Conservation (phyloP, 495 filamentous ascomycete genomes). For the Penicillium cosmopolitanum region DNA sequence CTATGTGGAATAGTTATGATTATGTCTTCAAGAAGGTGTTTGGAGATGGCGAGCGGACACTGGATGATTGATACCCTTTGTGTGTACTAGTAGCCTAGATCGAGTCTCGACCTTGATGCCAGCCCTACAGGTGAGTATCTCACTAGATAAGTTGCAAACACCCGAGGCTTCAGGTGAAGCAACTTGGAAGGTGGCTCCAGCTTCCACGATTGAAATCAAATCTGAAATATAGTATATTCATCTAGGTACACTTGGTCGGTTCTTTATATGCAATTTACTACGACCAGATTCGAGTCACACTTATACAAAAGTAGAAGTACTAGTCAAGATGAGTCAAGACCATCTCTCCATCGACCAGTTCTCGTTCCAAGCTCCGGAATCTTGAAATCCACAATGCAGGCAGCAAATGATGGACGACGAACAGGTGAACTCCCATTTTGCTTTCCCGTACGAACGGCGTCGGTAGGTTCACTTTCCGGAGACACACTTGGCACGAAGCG, state of each 20-base stretch:
- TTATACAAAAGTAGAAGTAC: no score
- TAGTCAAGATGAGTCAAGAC: slow-evolving; percentile 8
- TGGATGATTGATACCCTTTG: slow-evolving; percentile 28
- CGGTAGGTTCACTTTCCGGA: slow-evolving; percentile 15
- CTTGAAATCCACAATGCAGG: slow-evolving; percentile 46
- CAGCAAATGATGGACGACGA: slow-evolving; percentile 40
- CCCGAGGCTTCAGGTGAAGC: no score
- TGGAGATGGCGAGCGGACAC: slow-evolving; percentile 87
- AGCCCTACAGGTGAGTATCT: no score
- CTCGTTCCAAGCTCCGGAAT: slow-evolving; percentile 38
- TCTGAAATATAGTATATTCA: no score
- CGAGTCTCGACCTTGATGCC: no score
- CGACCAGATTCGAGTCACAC: no score
- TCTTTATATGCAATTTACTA: no score
- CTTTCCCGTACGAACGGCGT: neutral
- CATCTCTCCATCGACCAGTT: slow-evolving; percentile 28
- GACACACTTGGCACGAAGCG: slow-evolving; percentile 19
- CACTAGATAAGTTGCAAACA: no score
- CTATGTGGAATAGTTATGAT: slow-evolving; percentile 80
- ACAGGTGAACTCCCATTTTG: slow-evolving; percentile 15
- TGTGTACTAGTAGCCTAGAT: no score
- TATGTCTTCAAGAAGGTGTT: slow-evolving; percentile 64
- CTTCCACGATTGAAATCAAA: no score
- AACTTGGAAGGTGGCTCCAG: no score
- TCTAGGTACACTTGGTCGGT: no score